These are phyloP conservation scores for Acanthamoeba healyi DNA, from an alignment of 208 protist genomes.

Conservation along the genomic window DNA sequence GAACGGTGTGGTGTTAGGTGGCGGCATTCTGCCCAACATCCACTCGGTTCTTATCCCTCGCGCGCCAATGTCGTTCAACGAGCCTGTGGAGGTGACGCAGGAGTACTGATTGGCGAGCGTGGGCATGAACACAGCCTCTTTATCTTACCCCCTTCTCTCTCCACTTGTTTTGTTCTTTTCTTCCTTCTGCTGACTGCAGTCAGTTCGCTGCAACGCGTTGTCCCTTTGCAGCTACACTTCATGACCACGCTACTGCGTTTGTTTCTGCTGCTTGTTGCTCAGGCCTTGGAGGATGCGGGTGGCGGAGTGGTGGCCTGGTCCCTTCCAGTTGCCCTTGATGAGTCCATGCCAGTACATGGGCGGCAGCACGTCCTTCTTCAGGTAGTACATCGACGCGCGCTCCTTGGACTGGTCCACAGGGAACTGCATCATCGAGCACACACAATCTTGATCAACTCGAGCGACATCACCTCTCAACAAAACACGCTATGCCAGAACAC, in stretches of 20 bases:
- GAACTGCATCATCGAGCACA: not conserved
- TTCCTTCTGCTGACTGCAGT: not conserved
- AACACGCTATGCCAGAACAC: not conserved
- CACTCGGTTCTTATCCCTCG: constrained; percentile 92
- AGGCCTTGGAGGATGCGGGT: not conserved
- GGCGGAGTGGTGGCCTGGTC: constrained; percentile 23
- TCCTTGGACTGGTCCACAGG: constrained; percentile 34
- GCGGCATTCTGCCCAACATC: constrained; percentile 96
- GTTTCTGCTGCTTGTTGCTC: not conserved
- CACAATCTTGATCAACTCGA: not conserved
- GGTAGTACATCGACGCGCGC: constrained; percentile 63
- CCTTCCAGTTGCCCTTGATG: constrained; percentile 76
- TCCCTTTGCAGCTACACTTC: too few relatives aligned
- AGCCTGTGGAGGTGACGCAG: not conserved
- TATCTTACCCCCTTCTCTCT: not conserved
- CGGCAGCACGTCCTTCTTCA: constrained; percentile 85
- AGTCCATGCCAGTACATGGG: constrained; percentile 82
- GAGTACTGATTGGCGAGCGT: not conserved
- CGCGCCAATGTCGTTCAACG: constrained; percentile 82
- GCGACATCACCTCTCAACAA: not conserved
- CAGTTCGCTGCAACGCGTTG: not conserved
- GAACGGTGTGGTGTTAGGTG: constrained; percentile 40
- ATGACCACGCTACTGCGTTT: not conserved
- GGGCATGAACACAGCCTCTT: too few relatives aligned
- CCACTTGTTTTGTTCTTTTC: not conserved